A percentile compares a stretch with the other conserved stretches of the same genome.
phyloP scores from a whole-genome alignment of 2,329 filamentous ascomycete genomes.

The Apiospora saccharicola region DNA sequence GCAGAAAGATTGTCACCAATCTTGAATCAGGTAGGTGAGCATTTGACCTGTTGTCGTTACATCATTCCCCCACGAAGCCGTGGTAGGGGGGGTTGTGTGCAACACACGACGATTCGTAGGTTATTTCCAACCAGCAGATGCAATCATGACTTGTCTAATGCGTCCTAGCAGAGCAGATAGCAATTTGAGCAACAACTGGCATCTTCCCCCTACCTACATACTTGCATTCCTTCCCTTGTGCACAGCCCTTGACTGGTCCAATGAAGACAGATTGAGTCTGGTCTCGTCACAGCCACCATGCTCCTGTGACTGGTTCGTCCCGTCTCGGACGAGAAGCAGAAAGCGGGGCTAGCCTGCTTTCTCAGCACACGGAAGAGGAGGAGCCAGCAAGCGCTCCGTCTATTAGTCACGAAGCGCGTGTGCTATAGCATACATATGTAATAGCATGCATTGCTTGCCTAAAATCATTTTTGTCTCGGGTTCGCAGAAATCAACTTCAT shows the following conservation, averaged over 20 bases:
- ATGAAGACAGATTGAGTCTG: slow-evolving; percentile 17
- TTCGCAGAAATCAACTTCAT: background rate
- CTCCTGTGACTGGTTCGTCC: slow-evolving; percentile 23
- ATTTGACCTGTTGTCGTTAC: background rate
- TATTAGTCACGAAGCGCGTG: background rate
- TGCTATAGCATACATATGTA: background rate
- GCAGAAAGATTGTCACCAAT: background rate
- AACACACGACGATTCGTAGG: slow-evolving; percentile 11
- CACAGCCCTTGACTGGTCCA: slow-evolving; percentile 10
- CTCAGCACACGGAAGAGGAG: slow-evolving; percentile 5
- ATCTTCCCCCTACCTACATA: background rate
- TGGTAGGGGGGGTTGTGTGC: slow-evolving; percentile 15
- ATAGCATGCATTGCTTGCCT: slow-evolving; percentile 10
- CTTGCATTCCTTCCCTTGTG: slow-evolving; percentile 5
- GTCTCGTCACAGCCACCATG: slow-evolving; percentile 19
- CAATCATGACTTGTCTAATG: slow-evolving; percentile 12
- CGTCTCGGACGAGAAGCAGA: slow-evolving; percentile 5
- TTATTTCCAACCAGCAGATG: slow-evolving; percentile 13
- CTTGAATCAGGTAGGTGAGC: background rate
- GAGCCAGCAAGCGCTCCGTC: slow-evolving; percentile 11
- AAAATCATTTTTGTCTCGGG: background rate
- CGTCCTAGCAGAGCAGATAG: background rate
- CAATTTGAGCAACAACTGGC: slow-evolving; percentile 3
- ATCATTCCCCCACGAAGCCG: slow-evolving; percentile 18
- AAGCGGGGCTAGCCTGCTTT: slow-evolving; percentile 14